These are phyloP conservation scores for Dipteronia dyeriana DNA, from an alignment of 345 rosid species.

Conservation along the genomic window DNA sequence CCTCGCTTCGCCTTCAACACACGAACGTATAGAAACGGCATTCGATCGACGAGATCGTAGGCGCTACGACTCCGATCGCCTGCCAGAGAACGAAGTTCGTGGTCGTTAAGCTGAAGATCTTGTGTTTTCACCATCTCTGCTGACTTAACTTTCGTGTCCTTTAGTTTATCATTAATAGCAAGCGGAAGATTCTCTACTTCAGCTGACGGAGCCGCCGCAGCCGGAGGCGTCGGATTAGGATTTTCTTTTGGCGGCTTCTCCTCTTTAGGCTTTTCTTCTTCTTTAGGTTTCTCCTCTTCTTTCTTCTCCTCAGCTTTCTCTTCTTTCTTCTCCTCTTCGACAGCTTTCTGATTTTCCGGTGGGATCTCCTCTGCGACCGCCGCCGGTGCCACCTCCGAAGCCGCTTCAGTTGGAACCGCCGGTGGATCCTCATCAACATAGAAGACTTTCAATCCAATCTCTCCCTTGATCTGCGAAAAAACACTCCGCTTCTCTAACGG, in stretches of 20 bases:
- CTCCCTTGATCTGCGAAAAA: slow-evolving; percentile 84
- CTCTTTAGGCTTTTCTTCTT: slow-evolving; percentile 38
- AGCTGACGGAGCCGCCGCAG: slow-evolving; percentile 30
- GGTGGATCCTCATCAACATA: slow-evolving; percentile 68
- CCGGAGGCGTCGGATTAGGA: slow-evolving; percentile 23
- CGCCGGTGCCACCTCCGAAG: slow-evolving; percentile 28
- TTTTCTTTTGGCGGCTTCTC: slow-evolving; percentile 31
- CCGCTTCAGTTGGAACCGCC: slow-evolving; percentile 16
- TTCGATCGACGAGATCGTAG: slow-evolving; percentile 75
- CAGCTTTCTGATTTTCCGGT: slow-evolving; percentile 25
- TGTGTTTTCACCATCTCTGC: slow-evolving; percentile 14
- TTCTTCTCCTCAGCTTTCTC: slow-evolving; percentile 44
- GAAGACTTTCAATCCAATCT: slow-evolving; percentile 70
- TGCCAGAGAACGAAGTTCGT: slow-evolving; percentile 56
- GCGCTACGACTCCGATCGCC: slow-evolving; percentile 57
- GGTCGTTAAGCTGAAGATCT: slow-evolving; percentile 28
- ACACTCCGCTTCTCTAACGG: slow-evolving; percentile 91
- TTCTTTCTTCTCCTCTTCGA: slow-evolving; percentile 34
- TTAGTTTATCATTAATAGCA: slow-evolving; percentile 45
- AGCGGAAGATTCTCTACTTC: slow-evolving; percentile 47
- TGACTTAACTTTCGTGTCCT: background rate
- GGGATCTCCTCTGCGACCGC: slow-evolving; percentile 36
- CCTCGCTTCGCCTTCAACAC: slow-evolving; percentile 68
- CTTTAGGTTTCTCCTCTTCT: slow-evolving; percentile 38
- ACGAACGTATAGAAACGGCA: slow-evolving; percentile 82